These are phyloP conservation scores for Aaosphaeria pasadenensis DNA, from an alignment of 2,329 filamentous ascomycete genomes.

Conservation along the genomic window DNA sequence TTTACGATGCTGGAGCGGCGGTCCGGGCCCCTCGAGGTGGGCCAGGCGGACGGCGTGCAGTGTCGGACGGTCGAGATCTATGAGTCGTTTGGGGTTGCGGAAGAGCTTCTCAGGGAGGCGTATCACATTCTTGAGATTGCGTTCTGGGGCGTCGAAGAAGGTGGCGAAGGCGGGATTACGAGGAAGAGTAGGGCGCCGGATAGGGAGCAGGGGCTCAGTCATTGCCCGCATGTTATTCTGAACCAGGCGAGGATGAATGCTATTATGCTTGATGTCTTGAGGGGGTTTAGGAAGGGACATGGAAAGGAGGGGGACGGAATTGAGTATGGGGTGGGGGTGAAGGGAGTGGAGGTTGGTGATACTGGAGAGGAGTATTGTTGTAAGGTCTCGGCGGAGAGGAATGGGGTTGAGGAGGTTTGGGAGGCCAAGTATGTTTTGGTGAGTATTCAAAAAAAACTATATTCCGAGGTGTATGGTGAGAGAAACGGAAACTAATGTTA, in stretches of 20 bases:
- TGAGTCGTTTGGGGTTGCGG: conserved; percentile 65
- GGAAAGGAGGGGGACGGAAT: conserved; percentile 42
- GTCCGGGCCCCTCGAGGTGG: conserved; percentile 52
- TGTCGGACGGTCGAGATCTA: conserved; percentile 70
- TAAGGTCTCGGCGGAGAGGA: conserved; percentile 30
- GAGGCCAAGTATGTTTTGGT: conserved; percentile 39
- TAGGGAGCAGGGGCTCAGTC: conserved; percentile 58
- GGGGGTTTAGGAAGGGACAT: conserved; percentile 31
- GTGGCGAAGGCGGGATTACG: conserved; percentile 38
- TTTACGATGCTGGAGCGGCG: conserved; percentile 59
- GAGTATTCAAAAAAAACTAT: no score
- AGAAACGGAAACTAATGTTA: conserved; percentile 16
- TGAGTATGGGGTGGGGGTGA: conserved; percentile 55
- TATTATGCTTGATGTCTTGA: conserved; percentile 55
- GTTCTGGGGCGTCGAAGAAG: conserved; percentile 39
- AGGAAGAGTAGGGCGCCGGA: conserved; percentile 48
- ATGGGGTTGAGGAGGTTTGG: conserved; percentile 26
- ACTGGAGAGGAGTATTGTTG: conserved; percentile 29
- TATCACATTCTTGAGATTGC: conserved; percentile 66
- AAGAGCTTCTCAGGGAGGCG: conserved; percentile 61
- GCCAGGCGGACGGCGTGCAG: conserved; percentile 65
- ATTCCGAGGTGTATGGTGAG: conserved; percentile 21
- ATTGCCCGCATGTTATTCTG: conserved; percentile 65
- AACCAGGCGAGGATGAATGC: conserved; percentile 69
- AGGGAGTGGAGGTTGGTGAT: conserved; percentile 50